Evolutionary conservation across 805 yeast species (phyloP).

Genomic region (Candida odintsovae): DNA sequence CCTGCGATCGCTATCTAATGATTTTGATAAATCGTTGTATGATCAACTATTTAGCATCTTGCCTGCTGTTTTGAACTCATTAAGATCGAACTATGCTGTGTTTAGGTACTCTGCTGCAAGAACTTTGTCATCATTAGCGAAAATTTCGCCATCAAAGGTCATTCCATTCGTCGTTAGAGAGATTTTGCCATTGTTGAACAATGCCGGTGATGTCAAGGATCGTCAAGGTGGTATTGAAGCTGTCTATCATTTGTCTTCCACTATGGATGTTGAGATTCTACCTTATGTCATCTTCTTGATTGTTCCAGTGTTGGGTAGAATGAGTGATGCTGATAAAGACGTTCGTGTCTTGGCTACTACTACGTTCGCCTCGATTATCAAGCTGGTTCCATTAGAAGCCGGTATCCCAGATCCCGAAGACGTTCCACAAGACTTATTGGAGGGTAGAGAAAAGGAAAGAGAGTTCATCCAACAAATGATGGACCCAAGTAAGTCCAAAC

Average conservation of each 20-base stretch:
- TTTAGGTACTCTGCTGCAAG: conserved; percentile 87
- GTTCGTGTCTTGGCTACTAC: conserved; percentile 90
- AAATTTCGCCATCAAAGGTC: conserved; percentile 59
- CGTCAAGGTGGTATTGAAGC: conserved; percentile 95
- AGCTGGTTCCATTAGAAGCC: conserved; percentile 92
- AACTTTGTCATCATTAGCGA: conserved; percentile 76
- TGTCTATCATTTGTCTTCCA: conserved; percentile 73
- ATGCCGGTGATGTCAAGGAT: conserved; percentile 60
- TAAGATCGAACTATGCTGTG: conserved; percentile 72
- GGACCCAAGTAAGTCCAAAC: conserved; percentile 88
- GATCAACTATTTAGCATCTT: conserved; percentile 45
- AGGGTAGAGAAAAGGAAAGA: conserved; percentile 89
- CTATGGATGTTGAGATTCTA: conserved; percentile 83
- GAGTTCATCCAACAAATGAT: conserved; percentile 95
- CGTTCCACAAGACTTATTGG: conserved; percentile 76
- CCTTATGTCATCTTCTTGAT: conserved; percentile 94
- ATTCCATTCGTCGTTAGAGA: conserved; percentile 75
- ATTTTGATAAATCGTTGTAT: conserved; percentile 44
- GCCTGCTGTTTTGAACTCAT: conserved; percentile 43
- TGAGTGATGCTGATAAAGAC: conserved; percentile 92
- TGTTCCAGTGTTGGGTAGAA: conserved; percentile 94
- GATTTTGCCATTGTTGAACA: conserved; percentile 74
- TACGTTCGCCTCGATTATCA: conserved; percentile 92
- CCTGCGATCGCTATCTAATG: conserved; percentile 65
- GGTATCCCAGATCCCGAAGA: conserved; percentile 95